These are phyloP conservation scores for Clonostachys byssicola DNA, from an alignment of 2,329 filamentous ascomycete genomes.

Conservation along the genomic window DNA sequence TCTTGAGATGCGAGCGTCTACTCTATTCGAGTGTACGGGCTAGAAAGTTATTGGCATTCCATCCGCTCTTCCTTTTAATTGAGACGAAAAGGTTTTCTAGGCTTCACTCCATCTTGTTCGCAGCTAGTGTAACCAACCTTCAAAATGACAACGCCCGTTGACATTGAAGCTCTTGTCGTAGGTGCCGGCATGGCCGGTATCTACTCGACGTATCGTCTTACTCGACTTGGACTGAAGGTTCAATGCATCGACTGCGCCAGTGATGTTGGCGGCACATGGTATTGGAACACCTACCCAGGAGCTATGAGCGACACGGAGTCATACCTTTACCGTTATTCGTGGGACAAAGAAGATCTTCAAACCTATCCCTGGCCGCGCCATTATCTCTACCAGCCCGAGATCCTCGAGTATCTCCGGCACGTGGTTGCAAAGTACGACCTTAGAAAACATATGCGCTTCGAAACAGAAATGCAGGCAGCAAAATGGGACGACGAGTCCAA, in stretches of 20 bases:
- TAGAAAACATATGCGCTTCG: conserved; percentile 29
- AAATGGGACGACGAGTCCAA: conserved; percentile 19
- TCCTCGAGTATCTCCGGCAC: conserved; percentile 5
- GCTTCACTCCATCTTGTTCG: too few relatives aligned
- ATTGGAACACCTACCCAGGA: conserved; percentile 27
- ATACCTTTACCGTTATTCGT: background rate
- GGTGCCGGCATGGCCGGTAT: conserved; percentile 4
- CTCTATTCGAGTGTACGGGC: too few relatives aligned
- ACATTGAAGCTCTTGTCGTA: conserved; percentile 4
- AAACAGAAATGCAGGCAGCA: conserved; percentile 26
- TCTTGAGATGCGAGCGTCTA: too few relatives aligned
- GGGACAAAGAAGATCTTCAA: background rate
- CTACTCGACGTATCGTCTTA: background rate
- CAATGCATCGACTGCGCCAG: background rate
- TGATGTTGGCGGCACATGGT: conserved; percentile 21
- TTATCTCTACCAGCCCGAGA: conserved; percentile 3
- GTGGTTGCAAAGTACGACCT: conserved; percentile 16
- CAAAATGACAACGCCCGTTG: too few relatives aligned
- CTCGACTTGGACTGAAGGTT: conserved; percentile 1
- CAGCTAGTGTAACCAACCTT: too few relatives aligned
- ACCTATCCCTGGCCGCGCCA: background rate
- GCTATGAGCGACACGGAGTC: conserved; percentile 20
- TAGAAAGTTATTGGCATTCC: too few relatives aligned
- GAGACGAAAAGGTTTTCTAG: too few relatives aligned
- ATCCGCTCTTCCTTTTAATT: too few relatives aligned